Percentiles rank a stretch among this genome's conserved stretches.
These are phyloP conservation scores for Penicillium fuscoglaucum DNA, from an alignment of 2,329 filamentous ascomycete genomes.

Conservation along the genomic window DNA sequence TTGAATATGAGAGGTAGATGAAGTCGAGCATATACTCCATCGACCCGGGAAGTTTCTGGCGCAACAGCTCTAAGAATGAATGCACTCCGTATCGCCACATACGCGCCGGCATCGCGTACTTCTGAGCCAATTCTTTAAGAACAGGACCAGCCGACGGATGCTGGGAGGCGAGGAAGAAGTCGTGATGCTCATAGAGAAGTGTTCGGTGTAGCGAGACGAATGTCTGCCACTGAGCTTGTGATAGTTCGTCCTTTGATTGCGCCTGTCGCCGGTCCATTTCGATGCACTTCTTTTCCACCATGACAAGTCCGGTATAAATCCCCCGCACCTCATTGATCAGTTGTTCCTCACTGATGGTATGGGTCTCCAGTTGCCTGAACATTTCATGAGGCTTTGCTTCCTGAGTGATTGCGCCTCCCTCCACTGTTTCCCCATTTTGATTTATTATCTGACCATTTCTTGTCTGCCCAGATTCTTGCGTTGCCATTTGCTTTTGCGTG, in stretches of 20 bases:
- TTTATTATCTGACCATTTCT: neutral
- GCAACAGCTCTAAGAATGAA: constrained; percentile 73
- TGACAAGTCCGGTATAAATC: constrained; percentile 72
- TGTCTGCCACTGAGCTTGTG: constrained; percentile 75
- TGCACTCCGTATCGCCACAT: constrained; percentile 97
- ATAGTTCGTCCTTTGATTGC: constrained; percentile 38
- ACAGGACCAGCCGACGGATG: constrained; percentile 74
- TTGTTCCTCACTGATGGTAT: constrained; percentile 73
- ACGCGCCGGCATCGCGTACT: constrained; percentile 86
- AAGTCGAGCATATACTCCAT: constrained; percentile 89
- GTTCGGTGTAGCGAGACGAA: constrained; percentile 80
- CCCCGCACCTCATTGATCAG: constrained; percentile 69
- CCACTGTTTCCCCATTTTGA: neutral
- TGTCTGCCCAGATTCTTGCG: no score
- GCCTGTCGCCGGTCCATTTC: constrained; percentile 69
- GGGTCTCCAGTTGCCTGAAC: constrained; percentile 61
- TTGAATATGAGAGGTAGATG: constrained; percentile 84
- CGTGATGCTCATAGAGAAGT: constrained; percentile 76
- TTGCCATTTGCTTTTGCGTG: neutral
- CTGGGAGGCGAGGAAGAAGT: constrained; percentile 83
- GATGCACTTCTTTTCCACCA: constrained; percentile 86
- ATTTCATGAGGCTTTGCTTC: constrained; percentile 33
- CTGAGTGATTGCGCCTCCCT: neutral
- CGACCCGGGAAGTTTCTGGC: constrained; percentile 71
- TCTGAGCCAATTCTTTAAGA: constrained; percentile 67